Percentiles rank a stretch among this genome's conserved stretches.
These are phyloP conservation scores for Prunus armeniaca DNA, from an alignment of 306 rosid species.

Conservation along the genomic window DNA sequence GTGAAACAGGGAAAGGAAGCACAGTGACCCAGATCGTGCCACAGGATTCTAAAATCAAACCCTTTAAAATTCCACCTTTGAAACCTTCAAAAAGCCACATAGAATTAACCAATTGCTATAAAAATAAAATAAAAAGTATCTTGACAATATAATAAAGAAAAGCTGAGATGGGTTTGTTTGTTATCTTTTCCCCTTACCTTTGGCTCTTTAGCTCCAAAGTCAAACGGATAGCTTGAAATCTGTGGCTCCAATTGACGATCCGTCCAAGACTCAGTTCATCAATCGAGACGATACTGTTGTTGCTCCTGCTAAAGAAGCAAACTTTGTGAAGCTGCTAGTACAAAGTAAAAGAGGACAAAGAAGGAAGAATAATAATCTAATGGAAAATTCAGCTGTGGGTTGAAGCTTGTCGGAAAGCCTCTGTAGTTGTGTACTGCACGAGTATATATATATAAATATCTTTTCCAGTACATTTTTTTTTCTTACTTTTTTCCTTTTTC, in stretches of 20 bases:
- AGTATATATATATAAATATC: neutral
- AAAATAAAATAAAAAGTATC: neutral
- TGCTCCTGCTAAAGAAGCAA: neutral
- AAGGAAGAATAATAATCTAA: neutral
- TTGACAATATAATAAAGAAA: neutral
- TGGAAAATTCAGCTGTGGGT: slow-evolving; percentile 25
- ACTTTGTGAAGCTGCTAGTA: neutral
- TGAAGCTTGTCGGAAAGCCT: slow-evolving; percentile 31
- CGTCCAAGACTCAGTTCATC: slow-evolving; percentile 34
- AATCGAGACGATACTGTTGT: slow-evolving; percentile 38
- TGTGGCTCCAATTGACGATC: slow-evolving; percentile 44
- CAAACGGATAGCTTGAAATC: slow-evolving; percentile 34
- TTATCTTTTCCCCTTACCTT: slow-evolving; percentile 20
- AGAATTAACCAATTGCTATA: slow-evolving; percentile 7
- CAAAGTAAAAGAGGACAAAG: neutral
- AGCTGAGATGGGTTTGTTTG: neutral
- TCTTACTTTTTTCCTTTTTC: neutral
- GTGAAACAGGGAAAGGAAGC: slow-evolving; percentile 40
- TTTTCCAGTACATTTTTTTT: neutral
- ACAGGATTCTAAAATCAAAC: slow-evolving; percentile 31
- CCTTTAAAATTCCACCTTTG: slow-evolving; percentile 33
- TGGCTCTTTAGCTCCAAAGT: slow-evolving; percentile 38
- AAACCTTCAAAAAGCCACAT: slow-evolving; percentile 28
- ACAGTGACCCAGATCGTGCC: slow-evolving; percentile 43
- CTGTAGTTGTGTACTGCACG: neutral